Evolutionary conservation across 345 rosid genomes (phyloP).

Genomic region (Nephelium lappaceum): DNA sequence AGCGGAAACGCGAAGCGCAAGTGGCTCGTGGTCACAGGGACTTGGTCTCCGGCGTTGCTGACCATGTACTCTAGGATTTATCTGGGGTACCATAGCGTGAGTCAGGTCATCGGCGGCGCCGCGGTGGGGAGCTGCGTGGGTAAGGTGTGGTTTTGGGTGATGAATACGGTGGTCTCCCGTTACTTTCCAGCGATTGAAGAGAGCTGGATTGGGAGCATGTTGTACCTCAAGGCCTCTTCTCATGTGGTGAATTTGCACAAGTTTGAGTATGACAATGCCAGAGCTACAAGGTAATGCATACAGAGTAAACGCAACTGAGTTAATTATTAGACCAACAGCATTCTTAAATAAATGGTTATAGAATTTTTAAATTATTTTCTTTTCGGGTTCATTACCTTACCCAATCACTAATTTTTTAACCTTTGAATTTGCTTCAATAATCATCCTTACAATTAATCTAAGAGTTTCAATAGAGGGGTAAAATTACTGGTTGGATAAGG

Average conservation of each 20-base stretch:
- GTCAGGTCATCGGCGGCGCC: background rate
- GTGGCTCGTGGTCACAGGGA: background rate
- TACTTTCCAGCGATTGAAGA: background rate
- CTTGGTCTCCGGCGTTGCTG: background rate
- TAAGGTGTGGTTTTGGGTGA: slow-evolving; percentile 1
- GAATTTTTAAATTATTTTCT: too few species aligned
- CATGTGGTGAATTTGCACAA: background rate
- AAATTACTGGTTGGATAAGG: too few species aligned
- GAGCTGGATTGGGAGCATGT: background rate
- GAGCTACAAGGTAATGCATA: background rate
- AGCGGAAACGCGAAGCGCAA: background rate
- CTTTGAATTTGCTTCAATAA: too few species aligned
- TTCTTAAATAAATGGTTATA: too few species aligned
- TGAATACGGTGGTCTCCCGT: background rate
- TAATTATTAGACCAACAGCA: too few species aligned
- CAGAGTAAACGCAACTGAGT: background rate
- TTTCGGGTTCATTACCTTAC: too few species aligned
- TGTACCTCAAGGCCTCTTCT: background rate
- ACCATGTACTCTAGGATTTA: background rate
- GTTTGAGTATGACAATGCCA: background rate
- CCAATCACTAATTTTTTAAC: too few species aligned
- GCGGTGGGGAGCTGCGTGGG: background rate
- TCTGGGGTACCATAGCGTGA: background rate
- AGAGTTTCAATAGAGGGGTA: too few species aligned
- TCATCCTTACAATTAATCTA: too few species aligned